These are phyloP conservation scores for Cordyceps pruinosa DNA, from an alignment of 2,329 filamentous ascomycete genomes.

Conservation along the genomic window DNA sequence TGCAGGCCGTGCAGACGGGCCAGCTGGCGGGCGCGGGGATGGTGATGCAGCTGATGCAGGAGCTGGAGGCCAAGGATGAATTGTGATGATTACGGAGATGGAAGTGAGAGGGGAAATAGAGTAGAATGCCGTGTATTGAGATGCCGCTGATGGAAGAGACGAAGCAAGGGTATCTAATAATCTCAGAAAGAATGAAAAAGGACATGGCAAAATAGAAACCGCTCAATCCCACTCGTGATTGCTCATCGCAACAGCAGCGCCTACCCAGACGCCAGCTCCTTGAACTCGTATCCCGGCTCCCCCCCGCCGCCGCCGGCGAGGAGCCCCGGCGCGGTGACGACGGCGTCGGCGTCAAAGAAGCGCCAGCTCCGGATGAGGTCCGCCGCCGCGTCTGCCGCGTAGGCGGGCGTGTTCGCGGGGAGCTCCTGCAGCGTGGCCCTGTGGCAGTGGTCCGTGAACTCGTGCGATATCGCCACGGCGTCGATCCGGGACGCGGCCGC, in stretches of 20 bases:
- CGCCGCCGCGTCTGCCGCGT: slow-evolving; percentile 53
- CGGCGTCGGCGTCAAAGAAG: slow-evolving; percentile 48
- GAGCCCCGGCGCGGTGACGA: slow-evolving; percentile 44
- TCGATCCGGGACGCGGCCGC: slow-evolving; percentile 40
- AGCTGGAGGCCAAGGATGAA: slow-evolving; percentile 19
- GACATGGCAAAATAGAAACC: neutral
- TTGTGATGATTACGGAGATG: neutral
- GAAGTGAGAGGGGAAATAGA: neutral
- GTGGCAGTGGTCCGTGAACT: slow-evolving; percentile 65
- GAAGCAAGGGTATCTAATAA: neutral
- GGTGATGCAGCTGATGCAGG: slow-evolving; percentile 20
- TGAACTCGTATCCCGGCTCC: slow-evolving; percentile 38
- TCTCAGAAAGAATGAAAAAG: neutral
- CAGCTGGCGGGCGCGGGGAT: slow-evolving; percentile 22
- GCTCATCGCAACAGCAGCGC: slow-evolving; percentile 40
- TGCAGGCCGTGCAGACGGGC: slow-evolving; percentile 24
- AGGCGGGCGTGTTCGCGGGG: slow-evolving; percentile 45
- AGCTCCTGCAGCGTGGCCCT: slow-evolving; percentile 52
- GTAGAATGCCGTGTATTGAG: no score
- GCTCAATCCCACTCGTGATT: neutral
- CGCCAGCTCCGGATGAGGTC: slow-evolving; percentile 49
- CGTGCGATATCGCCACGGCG: slow-evolving; percentile 53
- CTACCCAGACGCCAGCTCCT: slow-evolving; percentile 50
- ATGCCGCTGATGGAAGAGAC: no score
- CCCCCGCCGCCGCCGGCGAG: slow-evolving; percentile 20